A percentile compares a stretch with the other conserved stretches of the same genome.
phyloP scores from a whole-genome alignment of 345 rosid genomes.

The Eucalyptus paniculata region DNA sequence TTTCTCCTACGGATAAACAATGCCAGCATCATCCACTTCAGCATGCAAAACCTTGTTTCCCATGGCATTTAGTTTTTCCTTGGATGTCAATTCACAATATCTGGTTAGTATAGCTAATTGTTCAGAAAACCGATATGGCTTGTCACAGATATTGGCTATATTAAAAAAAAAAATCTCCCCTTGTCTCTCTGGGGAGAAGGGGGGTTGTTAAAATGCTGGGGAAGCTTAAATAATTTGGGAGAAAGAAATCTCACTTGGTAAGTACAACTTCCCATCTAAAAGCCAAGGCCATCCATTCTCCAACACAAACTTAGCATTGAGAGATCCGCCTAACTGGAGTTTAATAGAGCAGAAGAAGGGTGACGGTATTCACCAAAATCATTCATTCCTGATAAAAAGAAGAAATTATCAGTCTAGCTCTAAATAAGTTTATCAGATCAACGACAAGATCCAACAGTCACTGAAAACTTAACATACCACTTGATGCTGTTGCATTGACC shows the following conservation, averaged over 20 bases:
- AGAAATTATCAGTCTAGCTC: neutral
- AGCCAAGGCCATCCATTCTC: slow-evolving; percentile 60
- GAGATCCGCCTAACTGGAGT: slow-evolving; percentile 53
- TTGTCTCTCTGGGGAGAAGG: neutral
- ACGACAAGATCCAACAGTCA: neutral
- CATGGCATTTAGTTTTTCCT: neutral
- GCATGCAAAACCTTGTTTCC: neutral
- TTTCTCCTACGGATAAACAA: neutral
- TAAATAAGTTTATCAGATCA: neutral
- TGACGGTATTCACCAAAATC: slow-evolving; percentile 47
- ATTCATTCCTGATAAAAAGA: slow-evolving; percentile 20
- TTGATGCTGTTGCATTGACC: slow-evolving; percentile 23
- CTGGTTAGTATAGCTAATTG: neutral
- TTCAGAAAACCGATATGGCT: neutral
- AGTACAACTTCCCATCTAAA: slow-evolving; percentile 55
- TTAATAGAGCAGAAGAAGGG: slow-evolving; percentile 41
- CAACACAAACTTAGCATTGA: slow-evolving; percentile 60
- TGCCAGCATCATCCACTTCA: neutral
- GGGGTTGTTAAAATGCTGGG: neutral
- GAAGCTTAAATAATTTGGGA: neutral
- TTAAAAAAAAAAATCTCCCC: neutral
- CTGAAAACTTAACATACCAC: slow-evolving; percentile 17
- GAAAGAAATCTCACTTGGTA: slow-evolving; percentile 34
- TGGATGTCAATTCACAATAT: neutral
- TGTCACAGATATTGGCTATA: neutral